Conservation (phyloP, 495 filamentous ascomycete species). For the Diplogelasinospora grovesii region DNA sequence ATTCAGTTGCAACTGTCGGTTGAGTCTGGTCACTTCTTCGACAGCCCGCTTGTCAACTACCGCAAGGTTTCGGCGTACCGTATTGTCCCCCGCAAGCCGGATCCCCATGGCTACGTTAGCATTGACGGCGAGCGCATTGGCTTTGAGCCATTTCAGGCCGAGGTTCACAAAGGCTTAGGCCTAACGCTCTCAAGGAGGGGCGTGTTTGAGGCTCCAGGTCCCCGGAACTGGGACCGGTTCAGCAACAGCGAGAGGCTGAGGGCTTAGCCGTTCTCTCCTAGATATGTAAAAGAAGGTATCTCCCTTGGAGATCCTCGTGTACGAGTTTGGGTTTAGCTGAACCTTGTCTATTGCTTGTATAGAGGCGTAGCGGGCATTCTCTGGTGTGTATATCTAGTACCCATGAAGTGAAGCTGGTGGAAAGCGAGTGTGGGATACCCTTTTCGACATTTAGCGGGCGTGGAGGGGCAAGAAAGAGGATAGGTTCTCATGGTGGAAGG, state of each 20-base stretch:
- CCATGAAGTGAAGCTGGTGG: no score
- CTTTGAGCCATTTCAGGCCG: slow-evolving; percentile 83
- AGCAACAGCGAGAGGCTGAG: slow-evolving; percentile 20
- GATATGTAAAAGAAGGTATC: not conserved
- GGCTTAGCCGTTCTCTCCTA: slow-evolving; percentile 8
- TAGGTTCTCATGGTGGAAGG: no score
- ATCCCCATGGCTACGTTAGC: slow-evolving; percentile 72
- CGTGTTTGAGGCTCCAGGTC: slow-evolving; percentile 66
- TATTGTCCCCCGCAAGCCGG: slow-evolving; percentile 63
- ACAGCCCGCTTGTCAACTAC: slow-evolving; percentile 68
- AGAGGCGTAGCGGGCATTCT: no score
- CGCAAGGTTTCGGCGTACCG: slow-evolving; percentile 78
- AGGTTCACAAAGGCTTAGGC: slow-evolving; percentile 80
- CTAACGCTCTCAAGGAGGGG: slow-evolving; percentile 69
- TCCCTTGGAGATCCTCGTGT: no score
- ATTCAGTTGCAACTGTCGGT: slow-evolving; percentile 63
- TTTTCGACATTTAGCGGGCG: no score
- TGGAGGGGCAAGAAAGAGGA: no score
- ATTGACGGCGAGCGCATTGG: slow-evolving; percentile 87
- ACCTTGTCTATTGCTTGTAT: no score
- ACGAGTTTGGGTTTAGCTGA: no score
- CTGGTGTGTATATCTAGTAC: no score
- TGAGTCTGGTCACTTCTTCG: slow-evolving; percentile 67
- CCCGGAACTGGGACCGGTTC: slow-evolving; percentile 40
- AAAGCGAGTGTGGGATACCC: no score